These are phyloP conservation scores for Galeopsis tetrahit DNA, from an alignment of 257 asterid genomes.

Conservation along the genomic window DNA sequence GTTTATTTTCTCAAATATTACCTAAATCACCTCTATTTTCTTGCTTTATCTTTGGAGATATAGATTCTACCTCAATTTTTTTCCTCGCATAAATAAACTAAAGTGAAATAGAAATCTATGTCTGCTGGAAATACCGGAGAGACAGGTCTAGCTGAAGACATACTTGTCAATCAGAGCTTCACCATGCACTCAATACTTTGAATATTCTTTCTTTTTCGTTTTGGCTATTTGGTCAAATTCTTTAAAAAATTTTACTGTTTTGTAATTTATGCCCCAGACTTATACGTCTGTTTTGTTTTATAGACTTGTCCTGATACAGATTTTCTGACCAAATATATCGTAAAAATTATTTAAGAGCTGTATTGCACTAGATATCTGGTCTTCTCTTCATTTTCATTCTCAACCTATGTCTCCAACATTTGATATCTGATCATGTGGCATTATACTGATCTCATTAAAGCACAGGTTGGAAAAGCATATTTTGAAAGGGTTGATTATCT, in stretches of 20 bases:
- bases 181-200: background rate
- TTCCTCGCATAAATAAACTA: constrained; percentile 5
- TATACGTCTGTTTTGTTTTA: constrained; percentile 4
- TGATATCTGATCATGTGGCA: constrained; percentile 33
- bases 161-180: constrained; percentile 19
- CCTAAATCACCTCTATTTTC: background rate
- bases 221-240: background rate
- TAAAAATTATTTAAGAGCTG: background rate
- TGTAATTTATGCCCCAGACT: constrained; percentile 18
- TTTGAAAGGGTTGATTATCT: constrained; percentile 93
- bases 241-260: constrained; percentile 10
- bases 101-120: background rate
- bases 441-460: constrained; percentile 35
- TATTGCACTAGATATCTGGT: constrained; percentile 23
- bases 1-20: constrained; percentile 13
- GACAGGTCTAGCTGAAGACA: background rate
- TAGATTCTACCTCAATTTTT: background rate
- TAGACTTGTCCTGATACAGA: constrained; percentile 3
- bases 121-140: constrained; percentile 11
- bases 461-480: constrained; percentile 87
- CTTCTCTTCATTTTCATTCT: constrained; percentile 17
- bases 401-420: constrained; percentile 9
- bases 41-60: constrained; percentile 18
- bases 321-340: background rate
- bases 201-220: background rate